A percentile compares a stretch with the other conserved stretches of the same genome.
These are phyloP conservation scores for Psilocybe tampanensis DNA, from an alignment of 768 basidiomycete genomes.

Conservation along the genomic window DNA sequence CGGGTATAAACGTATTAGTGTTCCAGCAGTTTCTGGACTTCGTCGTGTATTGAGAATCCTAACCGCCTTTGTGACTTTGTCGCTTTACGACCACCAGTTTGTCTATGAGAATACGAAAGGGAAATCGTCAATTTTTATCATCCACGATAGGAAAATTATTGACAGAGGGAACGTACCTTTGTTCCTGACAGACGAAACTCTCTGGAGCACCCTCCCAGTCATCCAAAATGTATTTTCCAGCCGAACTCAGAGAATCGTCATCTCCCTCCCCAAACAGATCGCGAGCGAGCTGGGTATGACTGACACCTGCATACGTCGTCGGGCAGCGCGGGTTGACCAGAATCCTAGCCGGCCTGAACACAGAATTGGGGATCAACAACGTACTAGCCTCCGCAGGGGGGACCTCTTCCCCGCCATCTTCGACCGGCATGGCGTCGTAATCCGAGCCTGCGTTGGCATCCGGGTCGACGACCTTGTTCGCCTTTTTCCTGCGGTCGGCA, in stretches of 20 bases:
- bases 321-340: slow-evolving; percentile 96
- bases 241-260: slow-evolving; percentile 49
- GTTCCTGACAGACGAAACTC: slow-evolving; percentile 98
- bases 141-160: too few species aligned
- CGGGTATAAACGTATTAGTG: slow-evolving; percentile 17
- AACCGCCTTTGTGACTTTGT: slow-evolving; percentile 86
- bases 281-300: slow-evolving; percentile 92
- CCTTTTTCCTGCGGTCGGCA: slow-evolving; percentile 29
- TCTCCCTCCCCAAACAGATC: slow-evolving; percentile 90
- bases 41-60: slow-evolving; percentile 81
- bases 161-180: slow-evolving; percentile 51
- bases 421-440: slow-evolving; percentile 83
- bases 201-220: slow-evolving; percentile 98
- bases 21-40: slow-evolving; percentile 41
- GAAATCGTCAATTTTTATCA: not conserved
- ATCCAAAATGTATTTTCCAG: slow-evolving; percentile 81
- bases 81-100: slow-evolving; percentile 88
- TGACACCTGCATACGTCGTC: slow-evolving; percentile 97
- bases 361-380: slow-evolving; percentile 82
- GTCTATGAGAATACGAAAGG: slow-evolving; percentile 40
- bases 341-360: slow-evolving; percentile 87
- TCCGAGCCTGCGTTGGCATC: slow-evolving; percentile 88
- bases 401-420: slow-evolving; percentile 51
- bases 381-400: slow-evolving; percentile 37
- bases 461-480: slow-evolving; percentile 46